Evolutionary conservation across 192 early-diverging fungal species (phyloP).

Genomic region (Mortierella hygrophila): DNA sequence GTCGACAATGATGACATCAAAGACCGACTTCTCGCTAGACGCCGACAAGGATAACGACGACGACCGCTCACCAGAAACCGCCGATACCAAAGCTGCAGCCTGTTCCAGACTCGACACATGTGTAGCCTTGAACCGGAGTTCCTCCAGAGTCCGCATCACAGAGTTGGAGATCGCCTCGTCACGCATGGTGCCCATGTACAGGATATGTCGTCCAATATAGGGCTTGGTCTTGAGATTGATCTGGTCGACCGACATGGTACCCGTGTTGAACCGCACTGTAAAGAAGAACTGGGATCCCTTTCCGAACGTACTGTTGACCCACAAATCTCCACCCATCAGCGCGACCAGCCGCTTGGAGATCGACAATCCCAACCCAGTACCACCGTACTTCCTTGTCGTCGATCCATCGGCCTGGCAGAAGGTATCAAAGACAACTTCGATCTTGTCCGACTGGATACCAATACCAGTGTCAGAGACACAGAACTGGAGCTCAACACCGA

Average conservation of each 20-base stretch:
- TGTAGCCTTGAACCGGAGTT: constrained; percentile 62
- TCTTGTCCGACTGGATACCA: constrained; percentile 84
- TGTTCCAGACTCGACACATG: constrained; percentile 62
- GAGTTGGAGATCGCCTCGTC: constrained; percentile 50
- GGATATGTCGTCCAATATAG: constrained; percentile 73
- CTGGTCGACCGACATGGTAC: constrained; percentile 48
- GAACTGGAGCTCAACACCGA: constrained; percentile 70
- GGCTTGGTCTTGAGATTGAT: constrained; percentile 65
- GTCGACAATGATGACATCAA: constrained; percentile 80
- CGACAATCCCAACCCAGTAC: constrained; percentile 87
- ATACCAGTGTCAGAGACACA: constrained; percentile 87
- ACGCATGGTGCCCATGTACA: constrained; percentile 71
- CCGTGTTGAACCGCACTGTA: constrained; percentile 69
- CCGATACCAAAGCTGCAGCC: constrained; percentile 57
- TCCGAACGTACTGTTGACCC: constrained; percentile 80
- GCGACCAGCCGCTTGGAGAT: constrained; percentile 84
- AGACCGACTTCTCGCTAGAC: constrained; percentile 54
- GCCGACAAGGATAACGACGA: constrained; percentile 25
- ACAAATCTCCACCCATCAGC: constrained; percentile 83
- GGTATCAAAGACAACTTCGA: constrained; percentile 82
- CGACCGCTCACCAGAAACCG: neutral
- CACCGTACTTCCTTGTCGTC: constrained; percentile 87
- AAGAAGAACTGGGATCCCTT: constrained; percentile 85
- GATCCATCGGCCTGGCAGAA: constrained; percentile 88
- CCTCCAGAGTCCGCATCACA: constrained; percentile 62